These are phyloP conservation scores for Eucalyptus viminalis DNA, from an alignment of 345 rosid species.

Conservation along the genomic window DNA sequence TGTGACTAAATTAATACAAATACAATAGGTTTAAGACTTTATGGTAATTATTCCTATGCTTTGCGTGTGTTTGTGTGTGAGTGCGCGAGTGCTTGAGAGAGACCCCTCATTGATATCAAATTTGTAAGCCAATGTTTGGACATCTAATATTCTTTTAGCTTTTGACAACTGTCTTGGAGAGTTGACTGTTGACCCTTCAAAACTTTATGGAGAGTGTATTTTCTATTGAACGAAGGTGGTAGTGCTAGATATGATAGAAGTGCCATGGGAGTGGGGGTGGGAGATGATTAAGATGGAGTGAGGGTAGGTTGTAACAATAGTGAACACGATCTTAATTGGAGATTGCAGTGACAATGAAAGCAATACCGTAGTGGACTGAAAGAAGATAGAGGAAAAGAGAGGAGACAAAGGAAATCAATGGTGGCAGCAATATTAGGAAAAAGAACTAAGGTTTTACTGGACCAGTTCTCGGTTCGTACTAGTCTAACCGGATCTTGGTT, in stretches of 20 bases:
- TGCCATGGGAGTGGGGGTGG: not conserved
- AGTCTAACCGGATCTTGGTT: not conserved
- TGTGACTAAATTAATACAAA: not conserved
- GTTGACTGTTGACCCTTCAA: not conserved
- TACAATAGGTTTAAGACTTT: rapidly evolving
- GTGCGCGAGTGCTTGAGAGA: not conserved
- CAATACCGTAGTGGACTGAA: not conserved
- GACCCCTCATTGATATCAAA: not conserved
- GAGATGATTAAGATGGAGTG: not conserved
- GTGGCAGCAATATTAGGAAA: not conserved
- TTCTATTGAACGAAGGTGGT: not conserved
- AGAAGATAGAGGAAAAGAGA: not conserved
- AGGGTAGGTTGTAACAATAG: not conserved
- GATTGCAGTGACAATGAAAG: not conserved
- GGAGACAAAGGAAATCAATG: not conserved
- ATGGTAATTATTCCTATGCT: not conserved
- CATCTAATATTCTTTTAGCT: not conserved
- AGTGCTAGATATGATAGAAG: not conserved
- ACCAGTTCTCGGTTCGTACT: too few species aligned
- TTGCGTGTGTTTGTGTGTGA: not conserved
- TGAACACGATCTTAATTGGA: not conserved
- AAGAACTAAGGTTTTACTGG: not conserved
- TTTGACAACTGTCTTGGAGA: not conserved
- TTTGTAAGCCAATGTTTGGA: not conserved
- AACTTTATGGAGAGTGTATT: not conserved